phyloP scores from a whole-genome alignment of 2,329 filamentous ascomycete species.

The Exophiala alcalophila region DNA sequence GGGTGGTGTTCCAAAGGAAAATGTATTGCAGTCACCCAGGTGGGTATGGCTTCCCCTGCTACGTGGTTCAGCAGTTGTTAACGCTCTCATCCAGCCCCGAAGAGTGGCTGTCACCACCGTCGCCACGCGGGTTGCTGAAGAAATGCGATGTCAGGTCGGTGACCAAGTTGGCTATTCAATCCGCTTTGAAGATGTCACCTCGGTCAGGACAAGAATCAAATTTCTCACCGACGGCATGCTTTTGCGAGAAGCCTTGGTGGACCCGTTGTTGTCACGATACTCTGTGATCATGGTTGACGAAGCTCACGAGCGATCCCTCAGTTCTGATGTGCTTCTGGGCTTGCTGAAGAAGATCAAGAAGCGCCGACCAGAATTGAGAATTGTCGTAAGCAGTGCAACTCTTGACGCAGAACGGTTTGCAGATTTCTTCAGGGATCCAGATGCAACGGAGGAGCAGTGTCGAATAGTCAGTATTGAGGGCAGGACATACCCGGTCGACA shows the following conservation, averaged over 20 bases:
- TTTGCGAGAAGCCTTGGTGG: conserved; percentile 85
- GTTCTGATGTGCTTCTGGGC: conserved; percentile 85
- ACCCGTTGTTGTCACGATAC: conserved; percentile 85
- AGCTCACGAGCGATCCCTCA: conserved; percentile 89
- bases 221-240: conserved; percentile 93
- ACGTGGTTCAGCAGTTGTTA: conserved; percentile 15
- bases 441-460: conserved; percentile 43
- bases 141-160: conserved; percentile 79
- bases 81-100: conserved; percentile 61
- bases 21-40: conserved; percentile 84
- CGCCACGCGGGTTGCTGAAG: conserved; percentile 82
- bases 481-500: conserved; percentile 82
- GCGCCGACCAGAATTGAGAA: conserved; percentile 74
- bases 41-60: conserved; percentile 45
- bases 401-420: conserved; percentile 85
- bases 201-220: conserved; percentile 80
- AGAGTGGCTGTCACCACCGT: conserved; percentile 89
- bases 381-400: conserved; percentile 91
- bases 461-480: conserved; percentile 82
- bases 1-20: conserved; percentile 87
- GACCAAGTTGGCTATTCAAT: conserved; percentile 94
- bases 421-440: conserved; percentile 63
- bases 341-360: conserved; percentile 86
- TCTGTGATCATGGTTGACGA: conserved; percentile 98
- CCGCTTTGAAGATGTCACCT: conserved; percentile 86